Percentiles rank a stretch among this genome's conserved stretches.
phyloP scores from a whole-genome alignment of 129 eudicot species.

The Escallonia herrerae region DNA sequence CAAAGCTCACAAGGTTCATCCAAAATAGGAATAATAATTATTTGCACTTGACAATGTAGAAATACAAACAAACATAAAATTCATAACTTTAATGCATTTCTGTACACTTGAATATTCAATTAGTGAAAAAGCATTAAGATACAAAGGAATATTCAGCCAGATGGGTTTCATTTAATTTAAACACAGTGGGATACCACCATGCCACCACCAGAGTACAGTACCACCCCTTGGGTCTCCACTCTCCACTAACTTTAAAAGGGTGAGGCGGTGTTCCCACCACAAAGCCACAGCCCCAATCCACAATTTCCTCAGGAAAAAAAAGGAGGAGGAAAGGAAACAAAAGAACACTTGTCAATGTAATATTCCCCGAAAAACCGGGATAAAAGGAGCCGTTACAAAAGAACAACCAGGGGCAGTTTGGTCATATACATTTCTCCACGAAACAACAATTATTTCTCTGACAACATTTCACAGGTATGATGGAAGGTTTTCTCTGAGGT shows the following conservation, averaged over 20 bases:
- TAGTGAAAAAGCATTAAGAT: background rate
- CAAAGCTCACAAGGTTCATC: too few relatives aligned
- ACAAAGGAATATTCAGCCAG: background rate
- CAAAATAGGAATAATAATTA: too few relatives aligned
- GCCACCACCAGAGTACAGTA: too few relatives aligned
- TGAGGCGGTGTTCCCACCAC: background rate
- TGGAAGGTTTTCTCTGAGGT: too few relatives aligned
- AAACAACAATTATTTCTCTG: too few relatives aligned
- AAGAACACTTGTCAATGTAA: background rate
- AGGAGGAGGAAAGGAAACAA: background rate
- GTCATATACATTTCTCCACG: background rate
- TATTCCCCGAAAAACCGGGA: conserved; percentile 5
- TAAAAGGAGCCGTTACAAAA: conserved; percentile 21
- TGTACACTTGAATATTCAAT: background rate
- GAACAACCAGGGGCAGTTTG: conserved; percentile 11
- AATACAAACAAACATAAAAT: too few relatives aligned
- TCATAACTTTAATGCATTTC: too few relatives aligned
- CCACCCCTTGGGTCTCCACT: background rate
- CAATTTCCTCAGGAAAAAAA: background rate
- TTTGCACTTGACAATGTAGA: too few relatives aligned
- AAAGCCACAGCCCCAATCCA: background rate
- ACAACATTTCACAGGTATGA: too few relatives aligned
- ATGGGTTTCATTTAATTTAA: background rate
- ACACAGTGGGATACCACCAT: too few relatives aligned
- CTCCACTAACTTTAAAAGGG: background rate